These are phyloP conservation scores for Trypanosoma mega DNA, from an alignment of 208 protist species.

Conservation along the genomic window DNA sequence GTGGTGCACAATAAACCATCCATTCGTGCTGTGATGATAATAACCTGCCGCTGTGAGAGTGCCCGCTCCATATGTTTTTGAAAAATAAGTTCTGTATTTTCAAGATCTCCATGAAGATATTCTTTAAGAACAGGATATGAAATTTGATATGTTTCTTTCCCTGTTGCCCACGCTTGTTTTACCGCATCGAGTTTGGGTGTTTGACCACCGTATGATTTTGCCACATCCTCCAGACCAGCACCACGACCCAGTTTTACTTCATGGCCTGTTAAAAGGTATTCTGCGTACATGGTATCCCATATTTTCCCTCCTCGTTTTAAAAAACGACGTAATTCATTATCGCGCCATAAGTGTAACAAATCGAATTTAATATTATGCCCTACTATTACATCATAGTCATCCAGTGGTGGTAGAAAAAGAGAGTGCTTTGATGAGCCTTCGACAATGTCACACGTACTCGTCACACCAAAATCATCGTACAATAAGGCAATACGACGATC, in stretches of 20 bases:
- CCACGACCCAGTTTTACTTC: constrained; percentile 81
- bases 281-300: constrained; percentile 94
- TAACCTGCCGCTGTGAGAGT: constrained; percentile 73
- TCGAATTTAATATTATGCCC: constrained; percentile 95
- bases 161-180: constrained; percentile 87
- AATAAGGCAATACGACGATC: constrained; percentile 67
- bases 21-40: constrained; percentile 86
- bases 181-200: constrained; percentile 88
- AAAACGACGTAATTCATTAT: constrained; percentile 81
- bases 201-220: constrained; percentile 90
- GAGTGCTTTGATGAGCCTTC: constrained; percentile 78
- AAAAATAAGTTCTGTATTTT: constrained; percentile 93
- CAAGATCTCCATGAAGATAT: constrained; percentile 89
- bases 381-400: constrained; percentile 91
- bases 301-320: constrained; percentile 83
- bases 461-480: constrained; percentile 80
- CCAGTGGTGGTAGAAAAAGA: constrained; percentile 84
- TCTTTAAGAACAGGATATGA: constrained; percentile 76
- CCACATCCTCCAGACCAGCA: constrained; percentile 85
- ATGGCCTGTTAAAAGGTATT: constrained; percentile 90
- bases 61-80: constrained; percentile 88
- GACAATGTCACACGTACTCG: constrained; percentile 59
- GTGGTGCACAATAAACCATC: constrained; percentile 90
- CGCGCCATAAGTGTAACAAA: constrained; percentile 87
- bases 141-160: constrained; percentile 91